A percentile compares a stretch with the other conserved stretches of the same genome.
phyloP scores from a whole-genome alignment of 2,329 filamentous ascomycete genomes.

The Sordariomycetes sp. region DNA sequence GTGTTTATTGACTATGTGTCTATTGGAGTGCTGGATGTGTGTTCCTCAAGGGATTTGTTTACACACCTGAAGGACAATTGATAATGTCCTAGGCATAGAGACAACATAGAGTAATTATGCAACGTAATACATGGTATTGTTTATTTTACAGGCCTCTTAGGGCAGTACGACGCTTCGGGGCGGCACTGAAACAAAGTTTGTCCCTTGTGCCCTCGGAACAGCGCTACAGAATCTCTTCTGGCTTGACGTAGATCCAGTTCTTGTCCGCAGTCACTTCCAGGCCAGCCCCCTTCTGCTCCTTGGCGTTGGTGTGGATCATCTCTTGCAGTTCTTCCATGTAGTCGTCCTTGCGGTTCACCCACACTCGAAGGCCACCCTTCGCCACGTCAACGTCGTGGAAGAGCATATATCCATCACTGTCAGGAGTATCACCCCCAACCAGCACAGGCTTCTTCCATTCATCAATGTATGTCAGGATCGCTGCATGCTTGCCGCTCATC shows the following conservation, averaged over 20 bases:
- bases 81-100: too few species aligned
- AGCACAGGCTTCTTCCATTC: slow-evolving; percentile 32
- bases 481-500: slow-evolving; percentile 33
- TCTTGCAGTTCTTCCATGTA: slow-evolving; percentile 22
- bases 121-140: too few species aligned
- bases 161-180: too few species aligned
- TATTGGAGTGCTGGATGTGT: too few species aligned
- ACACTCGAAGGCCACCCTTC: slow-evolving; percentile 30
- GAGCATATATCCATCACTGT: slow-evolving; percentile 32
- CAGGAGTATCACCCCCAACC: slow-evolving; percentile 31
- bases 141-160: too few species aligned
- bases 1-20: too few species aligned
- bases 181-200: too few species aligned
- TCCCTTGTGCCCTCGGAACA: too few species aligned
- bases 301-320: slow-evolving; percentile 25
- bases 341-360: slow-evolving; percentile 27
- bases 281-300: slow-evolving; percentile 22
- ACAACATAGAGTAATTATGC: too few species aligned
- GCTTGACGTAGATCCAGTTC: slow-evolving; percentile 33
- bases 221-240: slow-evolving; percentile 24
- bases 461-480: slow-evolving; percentile 30
- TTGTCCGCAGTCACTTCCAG: slow-evolving; percentile 30
- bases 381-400: slow-evolving; percentile 32
- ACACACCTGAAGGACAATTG: too few species aligned
- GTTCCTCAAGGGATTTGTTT: too few species aligned